Base-by-base conservation (phyloP, 1,284 basidiomycete genomes). In the Puccinia coronata region DNA sequence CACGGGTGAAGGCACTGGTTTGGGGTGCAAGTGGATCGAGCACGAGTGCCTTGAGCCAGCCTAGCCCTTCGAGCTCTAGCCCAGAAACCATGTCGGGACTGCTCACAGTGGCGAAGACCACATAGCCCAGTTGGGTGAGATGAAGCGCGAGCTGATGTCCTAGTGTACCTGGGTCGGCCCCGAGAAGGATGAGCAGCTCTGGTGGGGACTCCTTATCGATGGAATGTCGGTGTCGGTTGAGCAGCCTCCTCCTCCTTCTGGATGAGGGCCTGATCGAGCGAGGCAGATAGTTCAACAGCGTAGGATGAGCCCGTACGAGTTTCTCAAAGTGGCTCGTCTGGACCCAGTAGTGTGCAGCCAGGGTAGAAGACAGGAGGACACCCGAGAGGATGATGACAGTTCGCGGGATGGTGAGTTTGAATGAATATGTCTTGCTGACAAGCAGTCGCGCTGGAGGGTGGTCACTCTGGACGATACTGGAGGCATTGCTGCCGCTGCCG, bases 1-100 rank as follows among this genome's bases (percentile, higher is more conserved):
- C 41, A 1, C 70, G 78, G 23, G 16, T 73, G 69, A 80, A 80
- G n/a, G 70, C 14, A 4, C 31, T 51, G 16, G 47, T 47, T 25
- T 72, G 53, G 18, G 78, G 57, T 1, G 9, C 16, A 14, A n/a
- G 25, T 2, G 78, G 70, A 51, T 80, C 78, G 18, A 80, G 43
- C 18, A 80, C 78, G 20, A 80, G 70, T 2, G 70, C 25, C 47
- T 80, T 80, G 20, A 80, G 31, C 69, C 69, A 80, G 23, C 78
- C 78, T 5, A 31, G 2, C 0, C 70, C 78, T 47, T 73, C 69
- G 0, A n/a, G 16, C 18, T 72, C 57, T 23, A 80, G 14, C 6
- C 34, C n/a, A 25, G 20, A 0, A 12, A 80, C 70, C 43, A 57
- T 39, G 25, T 57, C 70, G 14, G 55, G 18, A 28, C 36, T 31